Evolutionary conservation across 331 rosid species (phyloP).

Genomic region (Saraca asoca): DNA sequence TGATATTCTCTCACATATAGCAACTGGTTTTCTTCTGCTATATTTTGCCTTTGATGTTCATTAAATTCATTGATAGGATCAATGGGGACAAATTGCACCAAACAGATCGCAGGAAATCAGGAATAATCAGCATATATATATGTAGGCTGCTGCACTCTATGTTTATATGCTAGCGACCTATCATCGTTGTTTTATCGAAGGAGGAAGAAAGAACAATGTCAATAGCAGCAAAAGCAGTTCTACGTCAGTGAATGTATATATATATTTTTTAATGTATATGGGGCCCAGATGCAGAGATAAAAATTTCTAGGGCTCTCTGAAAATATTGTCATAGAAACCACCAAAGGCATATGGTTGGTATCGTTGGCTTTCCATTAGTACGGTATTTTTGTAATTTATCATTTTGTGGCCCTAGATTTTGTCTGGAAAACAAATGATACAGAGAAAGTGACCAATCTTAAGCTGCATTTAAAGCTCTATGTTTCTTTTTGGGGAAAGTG

Average conservation of each 20-base stretch:
- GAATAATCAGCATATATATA: conserved; percentile 21
- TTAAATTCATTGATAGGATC: background rate
- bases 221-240: too few relatives aligned
- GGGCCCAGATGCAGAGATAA: conserved; percentile 31
- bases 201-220: conserved; percentile 22
- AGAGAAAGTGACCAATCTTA: conserved; percentile 49
- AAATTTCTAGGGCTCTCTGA: too few relatives aligned
- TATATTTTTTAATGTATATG: conserved; percentile 7
- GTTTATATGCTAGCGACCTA: conserved; percentile 19
- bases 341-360: conserved; percentile 32
- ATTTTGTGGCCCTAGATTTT: conserved; percentile 41
- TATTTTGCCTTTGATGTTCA: too few relatives aligned
- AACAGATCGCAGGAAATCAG: conserved; percentile 15
- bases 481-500: conserved; percentile 28
- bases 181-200: background rate
- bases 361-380: conserved; percentile 32
- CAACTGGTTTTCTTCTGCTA: too few relatives aligned
- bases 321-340: conserved; percentile 8
- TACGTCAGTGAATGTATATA: conserved; percentile 8
- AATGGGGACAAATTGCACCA: conserved; percentile 27
- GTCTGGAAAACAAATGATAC: conserved; percentile 33
- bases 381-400: conserved; percentile 6
- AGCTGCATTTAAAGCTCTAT: conserved; percentile 41
- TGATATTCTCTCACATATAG: too few relatives aligned
- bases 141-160: conserved; percentile 19